phyloP scores from a whole-genome alignment of 2,329 filamentous ascomycete species.

The Ustulina deusta region DNA sequence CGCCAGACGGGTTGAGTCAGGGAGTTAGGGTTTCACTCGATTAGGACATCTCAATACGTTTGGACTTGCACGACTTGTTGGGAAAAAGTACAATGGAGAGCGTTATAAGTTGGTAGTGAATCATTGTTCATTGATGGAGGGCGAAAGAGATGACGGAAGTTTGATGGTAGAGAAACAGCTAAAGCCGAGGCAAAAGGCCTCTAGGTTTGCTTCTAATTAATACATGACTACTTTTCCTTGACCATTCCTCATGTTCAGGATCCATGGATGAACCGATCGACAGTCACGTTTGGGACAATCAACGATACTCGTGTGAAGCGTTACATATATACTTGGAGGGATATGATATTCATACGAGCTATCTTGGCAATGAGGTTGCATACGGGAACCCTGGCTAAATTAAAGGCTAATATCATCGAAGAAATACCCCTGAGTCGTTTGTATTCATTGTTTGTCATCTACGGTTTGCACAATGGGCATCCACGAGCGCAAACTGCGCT shows the following conservation, averaged over 20 bases:
- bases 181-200: slow-evolving; percentile 21
- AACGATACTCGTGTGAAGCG: not conserved
- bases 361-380: too few species aligned
- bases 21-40: slow-evolving; percentile 17
- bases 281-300: not conserved
- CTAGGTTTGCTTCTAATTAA: slow-evolving; percentile 31
- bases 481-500: not conserved
- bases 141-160: slow-evolving; percentile 8
- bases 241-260: not conserved
- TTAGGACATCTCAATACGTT: slow-evolving; percentile 14
- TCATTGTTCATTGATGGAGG: slow-evolving; percentile 10
- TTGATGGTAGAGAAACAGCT: slow-evolving; percentile 26
- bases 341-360: not conserved
- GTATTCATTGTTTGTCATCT: not conserved
- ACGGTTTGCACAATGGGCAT: too few species aligned
- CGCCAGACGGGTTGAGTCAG: not conserved
- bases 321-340: not conserved
- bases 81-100: not conserved
- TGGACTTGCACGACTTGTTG: slow-evolving; percentile 19
- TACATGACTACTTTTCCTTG: slow-evolving; percentile 36
- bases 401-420: not conserved
- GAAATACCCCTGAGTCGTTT: not conserved
- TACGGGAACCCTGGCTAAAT: not conserved
- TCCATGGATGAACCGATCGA: not conserved
- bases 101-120: slow-evolving; percentile 18